A percentile compares a stretch with the other conserved stretches of the same genome.
Conservation (phyloP, 768 basidiomycete genomes). For the Leccinum rimulosum region DNA sequence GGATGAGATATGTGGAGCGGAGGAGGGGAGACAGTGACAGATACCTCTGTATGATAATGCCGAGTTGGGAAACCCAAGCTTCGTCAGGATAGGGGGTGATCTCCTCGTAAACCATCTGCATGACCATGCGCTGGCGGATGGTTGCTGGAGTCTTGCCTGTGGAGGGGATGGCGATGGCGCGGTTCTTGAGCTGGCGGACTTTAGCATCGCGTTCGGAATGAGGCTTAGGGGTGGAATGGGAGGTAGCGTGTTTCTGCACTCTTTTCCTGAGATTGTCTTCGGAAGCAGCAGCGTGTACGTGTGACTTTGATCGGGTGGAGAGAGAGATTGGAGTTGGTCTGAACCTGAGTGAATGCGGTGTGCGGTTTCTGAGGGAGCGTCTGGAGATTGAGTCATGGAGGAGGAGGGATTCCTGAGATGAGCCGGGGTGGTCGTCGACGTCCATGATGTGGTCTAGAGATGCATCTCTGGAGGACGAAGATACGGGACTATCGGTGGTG, state of each 20-base stretch:
- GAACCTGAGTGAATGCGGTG: constrained; percentile 17
- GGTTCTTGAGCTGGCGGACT: constrained; percentile 32
- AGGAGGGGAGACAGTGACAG: constrained; percentile 1
- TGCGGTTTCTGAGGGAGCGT: constrained; percentile 29
- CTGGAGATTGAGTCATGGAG: constrained; percentile 21
- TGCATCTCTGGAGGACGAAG: constrained; percentile 33
- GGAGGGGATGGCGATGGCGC: constrained; percentile 33
- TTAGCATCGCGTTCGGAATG: constrained; percentile 30
- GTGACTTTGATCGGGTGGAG: constrained; percentile 26
- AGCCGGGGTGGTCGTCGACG: constrained; percentile 20
- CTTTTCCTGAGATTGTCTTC: constrained; percentile 31
- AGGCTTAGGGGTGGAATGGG: constrained; percentile 20
- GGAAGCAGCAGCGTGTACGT: constrained; percentile 17
- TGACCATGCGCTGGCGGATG: constrained; percentile 52
- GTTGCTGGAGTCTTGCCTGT: constrained; percentile 48
- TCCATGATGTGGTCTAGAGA: constrained; percentile 30
- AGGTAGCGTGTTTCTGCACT: constrained; percentile 22
- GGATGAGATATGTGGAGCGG: constrained; percentile 1
- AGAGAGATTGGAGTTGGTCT: constrained; percentile 24
- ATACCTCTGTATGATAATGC: constrained; percentile 56
- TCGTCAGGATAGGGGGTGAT: constrained; percentile 65
- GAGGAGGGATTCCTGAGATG: constrained; percentile 28
- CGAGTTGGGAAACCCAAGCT: constrained; percentile 58
- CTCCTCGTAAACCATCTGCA: constrained; percentile 62
- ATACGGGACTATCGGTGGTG: constrained; percentile 29